Base-by-base conservation (phyloP, 2,329 filamentous ascomycete genomes). In the Phaeosphaeria sp. region DNA sequence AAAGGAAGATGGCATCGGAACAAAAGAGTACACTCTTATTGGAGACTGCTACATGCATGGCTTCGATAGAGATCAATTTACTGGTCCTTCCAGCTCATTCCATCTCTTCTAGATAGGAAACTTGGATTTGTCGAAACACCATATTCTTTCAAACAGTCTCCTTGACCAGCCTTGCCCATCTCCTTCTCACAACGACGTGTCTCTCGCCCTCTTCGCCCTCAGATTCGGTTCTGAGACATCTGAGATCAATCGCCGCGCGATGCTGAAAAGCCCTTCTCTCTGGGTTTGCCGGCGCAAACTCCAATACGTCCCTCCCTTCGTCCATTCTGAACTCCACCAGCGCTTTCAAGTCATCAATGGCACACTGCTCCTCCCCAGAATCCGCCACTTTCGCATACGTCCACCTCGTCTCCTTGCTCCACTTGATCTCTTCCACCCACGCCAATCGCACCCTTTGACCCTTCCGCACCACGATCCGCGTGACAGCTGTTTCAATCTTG, bases 41-140 rank as follows among this genome's bases (percentile, higher is more conserved):
- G 50, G 50, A 6, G 50, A 52, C 20, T 52, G 50, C 42, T 52
- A 52, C 25, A 23, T 52, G n/a, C 50, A 52, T 21, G 42, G 33
- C 42, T 52, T 46, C 18, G 50, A 39, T 2, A 3, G 7, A 15
- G 36, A 17, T 41, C 13, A n/a, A 27, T 10, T 15, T 15, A 13
- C 11, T 2, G 39, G n/a, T 3, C n/a, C 22, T 1, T 4, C 39
- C 6, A 36, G 48, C 11, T 20, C 5, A n/a, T 41, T 50, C 18
- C 48, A 36, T 6, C 21, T 49, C 18, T 6, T 33, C 1, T 49
- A n/a, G 11, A 49, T 27, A 42, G n/a, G n/a, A n/a, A n/a, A n/a
- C n/a, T n/a, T n/a, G n/a, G n/a, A n/a, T n/a, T n/a, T n/a, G n/a
- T n/a, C n/a, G n/a, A n/a, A n/a, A n/a, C n/a, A n/a, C n/a, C n/a